Evolutionary conservation across 495 filamentous ascomycete species (phyloP).

Genomic region (Hypoxylon intermedium): DNA sequence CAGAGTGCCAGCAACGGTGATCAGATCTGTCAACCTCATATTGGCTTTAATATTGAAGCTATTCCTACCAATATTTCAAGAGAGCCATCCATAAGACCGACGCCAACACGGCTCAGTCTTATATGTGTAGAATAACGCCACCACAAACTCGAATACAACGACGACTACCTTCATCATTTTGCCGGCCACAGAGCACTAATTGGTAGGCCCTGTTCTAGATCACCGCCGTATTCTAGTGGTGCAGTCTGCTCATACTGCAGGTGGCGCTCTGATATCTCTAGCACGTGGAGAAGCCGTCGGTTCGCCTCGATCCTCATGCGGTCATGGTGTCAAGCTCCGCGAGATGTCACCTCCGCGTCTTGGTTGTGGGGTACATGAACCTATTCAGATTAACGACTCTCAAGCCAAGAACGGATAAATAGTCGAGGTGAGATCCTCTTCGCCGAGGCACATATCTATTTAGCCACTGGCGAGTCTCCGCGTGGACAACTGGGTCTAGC

Average conservation of each 20-base stretch:
- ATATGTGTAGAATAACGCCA: constrained; percentile 9
- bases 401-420: constrained; percentile 43
- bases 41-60: constrained; percentile 5
- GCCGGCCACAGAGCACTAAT: constrained; percentile 24
- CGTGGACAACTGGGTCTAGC: constrained; percentile 20
- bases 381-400: constrained; percentile 30
- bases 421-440: constrained; percentile 33
- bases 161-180: constrained; percentile 19
- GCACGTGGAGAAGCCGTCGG: constrained; percentile 27
- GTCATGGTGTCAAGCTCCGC: constrained; percentile 32
- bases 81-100: not conserved
- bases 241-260: constrained; percentile 9
- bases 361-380: constrained; percentile 30
- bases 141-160: not conserved
- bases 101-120: not conserved
- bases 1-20: constrained; percentile 19
- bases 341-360: constrained; percentile 36
- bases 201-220: constrained; percentile 29
- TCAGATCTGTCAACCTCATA: constrained; percentile 32
- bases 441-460: constrained; percentile 30
- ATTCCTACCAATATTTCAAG: not conserved
- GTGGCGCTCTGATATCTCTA: constrained; percentile 3
- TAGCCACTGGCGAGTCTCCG: constrained; percentile 32
- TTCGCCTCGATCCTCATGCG: constrained; percentile 12
- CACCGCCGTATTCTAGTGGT: constrained; percentile 20